These are phyloP conservation scores for Mycosarcoma mackinlayi DNA, from an alignment of 1,284 basidiomycete species.

Conservation along the genomic window DNA sequence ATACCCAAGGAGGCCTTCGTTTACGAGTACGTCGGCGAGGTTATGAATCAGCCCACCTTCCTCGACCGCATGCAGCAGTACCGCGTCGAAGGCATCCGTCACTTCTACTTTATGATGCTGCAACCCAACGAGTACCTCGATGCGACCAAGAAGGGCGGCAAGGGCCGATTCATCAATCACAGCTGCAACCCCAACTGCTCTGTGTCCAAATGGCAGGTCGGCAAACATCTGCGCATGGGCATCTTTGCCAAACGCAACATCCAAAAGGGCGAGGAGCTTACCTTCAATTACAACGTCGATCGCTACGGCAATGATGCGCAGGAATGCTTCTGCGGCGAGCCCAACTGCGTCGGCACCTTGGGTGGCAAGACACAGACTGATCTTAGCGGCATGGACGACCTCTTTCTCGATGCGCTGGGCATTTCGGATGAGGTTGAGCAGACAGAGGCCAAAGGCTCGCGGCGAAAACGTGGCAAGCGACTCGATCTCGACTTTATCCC, in stretches of 20 bases:
- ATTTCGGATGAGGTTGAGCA: slow-evolving; percentile 89
- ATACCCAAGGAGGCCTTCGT: slow-evolving; percentile 85
- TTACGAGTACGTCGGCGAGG: slow-evolving; percentile 98
- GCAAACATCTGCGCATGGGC: slow-evolving; percentile 91
- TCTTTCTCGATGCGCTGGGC: slow-evolving; percentile 95
- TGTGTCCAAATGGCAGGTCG: slow-evolving; percentile 99
- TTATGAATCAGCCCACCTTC: slow-evolving; percentile 87
- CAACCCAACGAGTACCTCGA: slow-evolving; percentile 99
- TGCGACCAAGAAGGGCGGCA: slow-evolving; percentile 95
- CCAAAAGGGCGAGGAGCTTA: slow-evolving; percentile 87
- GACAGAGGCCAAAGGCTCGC: slow-evolving; percentile 82
- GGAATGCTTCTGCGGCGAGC: slow-evolving; percentile 92
- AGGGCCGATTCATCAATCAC: slow-evolving; percentile 97
- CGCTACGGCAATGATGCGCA: slow-evolving; percentile 98
- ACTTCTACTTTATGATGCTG: slow-evolving; percentile 99
- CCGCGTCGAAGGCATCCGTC: slow-evolving; percentile 88
- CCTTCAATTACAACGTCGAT: slow-evolving; percentile 99
- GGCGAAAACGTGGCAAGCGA: slow-evolving; percentile 89
- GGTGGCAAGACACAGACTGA: slow-evolving; percentile 99
- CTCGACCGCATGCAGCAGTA: slow-evolving; percentile 94
- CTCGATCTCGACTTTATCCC: slow-evolving; percentile 89
- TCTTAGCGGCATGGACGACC: slow-evolving; percentile 88
- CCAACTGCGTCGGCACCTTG: slow-evolving; percentile 93
- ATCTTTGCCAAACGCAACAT: slow-evolving; percentile 93
- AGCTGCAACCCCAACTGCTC: slow-evolving; percentile 98